Conservation (phyloP, 371 early-diverging fungal species). For the Haplosporangium sp. region DNA sequence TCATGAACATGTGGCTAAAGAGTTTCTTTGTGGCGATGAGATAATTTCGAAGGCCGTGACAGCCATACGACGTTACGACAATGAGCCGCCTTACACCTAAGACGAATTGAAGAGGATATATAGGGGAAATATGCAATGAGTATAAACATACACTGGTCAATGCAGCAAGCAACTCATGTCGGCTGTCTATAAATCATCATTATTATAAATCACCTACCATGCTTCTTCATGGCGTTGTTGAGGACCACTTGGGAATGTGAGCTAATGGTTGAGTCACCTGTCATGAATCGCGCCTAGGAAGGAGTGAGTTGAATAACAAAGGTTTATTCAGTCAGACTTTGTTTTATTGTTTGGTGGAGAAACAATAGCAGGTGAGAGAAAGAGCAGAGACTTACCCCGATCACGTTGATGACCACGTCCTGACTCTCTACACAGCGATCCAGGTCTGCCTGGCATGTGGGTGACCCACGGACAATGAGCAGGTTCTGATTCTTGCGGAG, state of each 20-base stretch:
- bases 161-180: not conserved
- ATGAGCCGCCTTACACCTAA: slow-evolving; percentile 41
- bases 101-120: not conserved
- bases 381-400: slow-evolving; percentile 30
- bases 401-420: slow-evolving; percentile 51
- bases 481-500: slow-evolving; percentile 54
- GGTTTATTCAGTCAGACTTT: not conserved
- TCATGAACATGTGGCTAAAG: slow-evolving; percentile 50
- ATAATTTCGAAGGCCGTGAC: slow-evolving; percentile 50
- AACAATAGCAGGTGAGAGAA: not conserved
- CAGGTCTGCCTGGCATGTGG: slow-evolving; percentile 38
- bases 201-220: slow-evolving; percentile 24
- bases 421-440: slow-evolving; percentile 53
- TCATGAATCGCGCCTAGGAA: slow-evolving; percentile 40
- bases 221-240: slow-evolving; percentile 52
- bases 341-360: not conserved
- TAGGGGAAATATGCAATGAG: not conserved
- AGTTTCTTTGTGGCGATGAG: slow-evolving; percentile 41
- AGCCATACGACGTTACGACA: slow-evolving; percentile 48
- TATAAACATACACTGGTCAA: not conserved
- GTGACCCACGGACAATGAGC: slow-evolving; percentile 49
- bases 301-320: not conserved
- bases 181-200: not conserved
- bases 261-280: slow-evolving; percentile 39
- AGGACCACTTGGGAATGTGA: slow-evolving; percentile 48